phyloP scores from a whole-genome alignment of 2,329 filamentous ascomycete genomes.

The Cercospora brassicicola region DNA sequence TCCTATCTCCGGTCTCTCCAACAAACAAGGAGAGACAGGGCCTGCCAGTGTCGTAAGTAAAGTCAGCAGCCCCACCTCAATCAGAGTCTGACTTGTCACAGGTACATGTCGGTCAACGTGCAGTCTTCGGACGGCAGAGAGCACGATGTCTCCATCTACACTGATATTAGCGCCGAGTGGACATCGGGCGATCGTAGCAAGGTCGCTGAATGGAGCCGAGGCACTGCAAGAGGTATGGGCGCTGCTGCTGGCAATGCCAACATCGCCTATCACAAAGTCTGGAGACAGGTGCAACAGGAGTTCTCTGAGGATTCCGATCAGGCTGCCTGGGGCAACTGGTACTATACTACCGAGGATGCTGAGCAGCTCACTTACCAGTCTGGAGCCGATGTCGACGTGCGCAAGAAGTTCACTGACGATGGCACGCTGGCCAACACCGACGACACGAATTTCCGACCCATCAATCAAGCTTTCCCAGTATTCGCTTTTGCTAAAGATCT shows the following conservation, averaged over 20 bases:
- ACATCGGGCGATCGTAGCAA: constrained; percentile 61
- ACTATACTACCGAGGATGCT: constrained; percentile 49
- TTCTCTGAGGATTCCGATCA: constrained; percentile 53
- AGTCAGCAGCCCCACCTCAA: too few relatives aligned
- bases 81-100: neutral
- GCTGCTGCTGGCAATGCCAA: constrained; percentile 15
- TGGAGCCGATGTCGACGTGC: constrained; percentile 49
- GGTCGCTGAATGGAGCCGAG: constrained; percentile 64
- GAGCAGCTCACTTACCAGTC: constrained; percentile 49
- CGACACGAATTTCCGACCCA: constrained; percentile 54
- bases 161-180: constrained; percentile 69
- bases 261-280: constrained; percentile 63
- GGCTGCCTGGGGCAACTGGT: constrained; percentile 57
- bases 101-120: constrained; percentile 65
- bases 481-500: constrained; percentile 55
- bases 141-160: constrained; percentile 69
- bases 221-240: constrained; percentile 31
- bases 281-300: constrained; percentile 49
- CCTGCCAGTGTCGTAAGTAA: constrained; percentile 58
- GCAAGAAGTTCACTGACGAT: constrained; percentile 47
- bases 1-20: constrained; percentile 69
- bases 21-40: constrained; percentile 67
- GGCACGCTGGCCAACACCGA: constrained; percentile 49
- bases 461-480: constrained; percentile 53
- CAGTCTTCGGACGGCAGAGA: constrained; percentile 60